Conservation (phyloP, 1,284 basidiomycete genomes). For the Cryptococcus hybrid region DNA sequence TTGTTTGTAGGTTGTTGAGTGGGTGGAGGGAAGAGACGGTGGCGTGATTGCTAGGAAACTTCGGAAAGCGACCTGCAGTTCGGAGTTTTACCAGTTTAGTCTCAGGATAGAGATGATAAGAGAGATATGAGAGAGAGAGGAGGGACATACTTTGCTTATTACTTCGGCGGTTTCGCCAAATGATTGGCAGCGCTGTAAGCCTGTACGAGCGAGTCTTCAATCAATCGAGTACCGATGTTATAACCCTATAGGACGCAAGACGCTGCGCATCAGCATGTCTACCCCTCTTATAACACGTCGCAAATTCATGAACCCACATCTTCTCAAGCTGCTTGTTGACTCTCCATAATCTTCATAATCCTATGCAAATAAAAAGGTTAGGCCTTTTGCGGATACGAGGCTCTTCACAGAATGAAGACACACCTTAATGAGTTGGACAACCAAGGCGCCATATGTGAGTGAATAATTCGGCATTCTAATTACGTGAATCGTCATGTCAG, state of each 20-base stretch:
- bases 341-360: conserved; percentile 98
- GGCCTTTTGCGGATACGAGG: not conserved
- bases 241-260: conserved; percentile 72
- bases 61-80: conserved; percentile 94
- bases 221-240: conserved; percentile 93
- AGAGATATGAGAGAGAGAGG: conserved; percentile 29
- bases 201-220: conserved; percentile 95
- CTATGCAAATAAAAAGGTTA: conserved; percentile 12
- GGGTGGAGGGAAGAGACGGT: conserved; percentile 63
- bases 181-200: conserved; percentile 78
- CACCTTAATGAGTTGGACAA: conserved; percentile 91
- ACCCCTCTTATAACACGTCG: too few relatives aligned
- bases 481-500: not conserved
- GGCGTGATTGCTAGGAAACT: conserved; percentile 91
- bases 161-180: conserved; percentile 94
- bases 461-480: conserved; percentile 93
- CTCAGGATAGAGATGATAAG: not conserved
- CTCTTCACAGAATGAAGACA: not conserved
- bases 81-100: not conserved
- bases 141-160: conserved; percentile 65
- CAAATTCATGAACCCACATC: conserved; percentile 51
- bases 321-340: conserved; percentile 64
- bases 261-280: too few relatives aligned
- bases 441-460: conserved; percentile 97
- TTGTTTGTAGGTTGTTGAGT: conserved; percentile 51